Base-by-base conservation (phyloP, 257 asterid genomes). In the Solanum piurae region DNA sequence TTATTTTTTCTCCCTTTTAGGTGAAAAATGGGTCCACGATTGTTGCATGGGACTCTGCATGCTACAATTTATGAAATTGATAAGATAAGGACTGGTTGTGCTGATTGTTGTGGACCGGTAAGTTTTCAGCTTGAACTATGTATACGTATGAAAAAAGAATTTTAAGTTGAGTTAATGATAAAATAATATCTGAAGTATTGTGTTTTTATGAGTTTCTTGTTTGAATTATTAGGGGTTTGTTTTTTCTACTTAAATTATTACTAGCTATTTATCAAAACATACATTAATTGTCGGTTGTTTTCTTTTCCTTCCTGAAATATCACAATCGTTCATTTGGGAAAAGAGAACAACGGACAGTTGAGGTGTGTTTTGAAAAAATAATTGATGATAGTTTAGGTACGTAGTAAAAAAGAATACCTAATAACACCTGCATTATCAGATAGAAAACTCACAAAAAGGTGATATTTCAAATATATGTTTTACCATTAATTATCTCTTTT, bases 21-120 rank as follows among this genome's bases (percentile, higher is more conserved):
- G 62, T 82, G 60, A 49, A 62, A 86, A 12, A 93, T 94, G 95
- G 93, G 90, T 80, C 91, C 92, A 20, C 86, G 68, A 73, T 87
- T 95, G 95, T 95, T 96, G 72, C 99, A 96, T 87, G 99, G 99
- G 86, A 95, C 95, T 21, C 91, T 96, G 58, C 89, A 69, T 85
- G 98, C 93, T 21, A 94, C 93, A 46, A 93, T 96, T 86, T 90
- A 74, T 27, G 98, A 92, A 89, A 92, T 94, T 85, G 94, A 92
- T 27, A 87, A 85, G 75, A 86, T 95, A 86, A 92, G 90, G 7
- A 88, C 93, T 5, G 94, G 95, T 60, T 91, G 91, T 36, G 91
- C 87, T 7, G 90, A 89, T 87, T 87, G 91, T 21, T 92, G 92
- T 16, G 93, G 95, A 86, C 84, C 87, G 92, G 98, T 95, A 91